phyloP scores from a whole-genome alignment of 805 yeast species.

The Vanderwaltozyma verrucispora region DNA sequence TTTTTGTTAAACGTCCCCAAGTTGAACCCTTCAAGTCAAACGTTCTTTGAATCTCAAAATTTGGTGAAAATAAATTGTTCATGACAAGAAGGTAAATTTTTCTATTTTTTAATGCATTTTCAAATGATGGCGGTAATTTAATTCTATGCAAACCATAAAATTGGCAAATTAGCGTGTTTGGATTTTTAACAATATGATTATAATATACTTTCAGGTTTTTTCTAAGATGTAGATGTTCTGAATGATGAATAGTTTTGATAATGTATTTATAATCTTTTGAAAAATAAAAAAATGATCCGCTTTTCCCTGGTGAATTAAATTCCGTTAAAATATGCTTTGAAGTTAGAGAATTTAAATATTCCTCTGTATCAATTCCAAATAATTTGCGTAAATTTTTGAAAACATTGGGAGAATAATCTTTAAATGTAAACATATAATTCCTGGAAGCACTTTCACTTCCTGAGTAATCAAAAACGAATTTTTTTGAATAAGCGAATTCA shows the following conservation, averaged over 20 bases:
- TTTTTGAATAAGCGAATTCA: too few species aligned
- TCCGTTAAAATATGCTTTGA: slow-evolving; percentile 89
- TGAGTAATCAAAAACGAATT: slow-evolving; percentile 74
- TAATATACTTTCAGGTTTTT: slow-evolving; percentile 66
- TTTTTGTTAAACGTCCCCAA: slow-evolving; percentile 57
- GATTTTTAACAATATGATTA: slow-evolving; percentile 69
- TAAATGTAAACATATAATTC: slow-evolving; percentile 90
- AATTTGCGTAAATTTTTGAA: slow-evolving; percentile 71
- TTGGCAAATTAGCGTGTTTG: slow-evolving; percentile 86
- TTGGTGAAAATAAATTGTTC: slow-evolving; percentile 96
- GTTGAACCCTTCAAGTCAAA: slow-evolving; percentile 93
- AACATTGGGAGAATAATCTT: slow-evolving; percentile 92
- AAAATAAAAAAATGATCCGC: slow-evolving; percentile 93
- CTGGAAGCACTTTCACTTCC: slow-evolving; percentile 94
- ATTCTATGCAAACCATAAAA: slow-evolving; percentile 93
- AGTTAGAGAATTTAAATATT: slow-evolving; percentile 82
- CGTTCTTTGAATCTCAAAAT: slow-evolving; percentile 70
- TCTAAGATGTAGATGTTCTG: slow-evolving; percentile 81
- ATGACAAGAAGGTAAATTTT: slow-evolving; percentile 90
- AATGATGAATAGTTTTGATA: slow-evolving; percentile 88
- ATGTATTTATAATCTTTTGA: slow-evolving; percentile 89
- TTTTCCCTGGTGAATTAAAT: slow-evolving; percentile 91
- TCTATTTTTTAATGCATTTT: slow-evolving; percentile 35
- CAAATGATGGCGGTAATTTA: slow-evolving; percentile 61
- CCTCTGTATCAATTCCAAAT: slow-evolving; percentile 92